Evolutionary conservation across 768 basidiomycete genomes (phyloP), one percentile per base, ranked within the genome.

Genomic region (Crepidotus variabilis): DNA sequence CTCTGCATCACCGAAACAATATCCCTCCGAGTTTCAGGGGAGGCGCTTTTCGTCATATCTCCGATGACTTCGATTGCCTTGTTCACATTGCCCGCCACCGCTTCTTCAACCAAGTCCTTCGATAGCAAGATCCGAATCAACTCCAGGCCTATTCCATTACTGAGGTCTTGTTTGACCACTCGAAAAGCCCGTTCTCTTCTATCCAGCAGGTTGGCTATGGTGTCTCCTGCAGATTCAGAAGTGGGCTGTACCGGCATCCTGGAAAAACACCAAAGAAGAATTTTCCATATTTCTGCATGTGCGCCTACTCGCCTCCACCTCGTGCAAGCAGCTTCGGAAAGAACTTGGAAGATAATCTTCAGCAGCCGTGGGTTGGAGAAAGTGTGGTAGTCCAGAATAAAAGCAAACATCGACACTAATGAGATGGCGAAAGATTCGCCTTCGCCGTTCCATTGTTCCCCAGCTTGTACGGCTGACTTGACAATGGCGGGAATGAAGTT

Each of bases 121-220:
- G 45, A 43, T 14, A 85, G 68, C 16, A 85, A 68, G 14, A 71
- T 61, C 18, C 64, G 58, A 18, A 77, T 69, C 24, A 87, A 69
- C 14, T 69, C 68, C 1, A 71, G 51, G 0, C 78, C 81, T 33
- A 80, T 74, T 13, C 79, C 79, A 28, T 69, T 69, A 24, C 70
- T 63, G 18, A 81, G 61, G 48, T 83, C 80, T 55, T 85, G 78
- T 68, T 73, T 24, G 86, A 65, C 4, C 80, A 65, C 32, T 61
- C 49, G 55, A 22, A 43, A 56, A 2, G 39, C 55, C 18, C 6
- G 39, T 45, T 56, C 49, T 33, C 49, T 50, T 50, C 18, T 11
- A n/a, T 51, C 47, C 36, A 56, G 18, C 55, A 21, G 3, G 51
- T 39, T 14, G n/a, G 50, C 43, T 39, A 51, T 51, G 39, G 36